Evolutionary conservation across 2,329 filamentous ascomycete genomes (phyloP).

Genomic region (Chalaropsis ovoidea): DNA sequence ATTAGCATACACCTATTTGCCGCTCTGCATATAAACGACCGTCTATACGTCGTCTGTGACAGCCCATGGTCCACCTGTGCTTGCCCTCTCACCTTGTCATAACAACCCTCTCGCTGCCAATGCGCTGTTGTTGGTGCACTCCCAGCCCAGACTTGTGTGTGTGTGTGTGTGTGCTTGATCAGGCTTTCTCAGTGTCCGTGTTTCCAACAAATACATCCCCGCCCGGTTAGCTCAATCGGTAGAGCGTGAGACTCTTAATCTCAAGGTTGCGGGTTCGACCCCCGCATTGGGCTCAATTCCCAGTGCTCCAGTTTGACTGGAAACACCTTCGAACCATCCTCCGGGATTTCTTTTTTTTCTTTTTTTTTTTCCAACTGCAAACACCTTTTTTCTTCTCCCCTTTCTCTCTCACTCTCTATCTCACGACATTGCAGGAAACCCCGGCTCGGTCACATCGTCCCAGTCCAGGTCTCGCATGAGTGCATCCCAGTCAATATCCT

Average conservation of each 20-base stretch:
- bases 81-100: too few relatives aligned
- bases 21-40: too few relatives aligned
- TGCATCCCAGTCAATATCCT: constrained; percentile 42
- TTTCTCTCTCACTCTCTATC: neutral
- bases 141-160: too few relatives aligned
- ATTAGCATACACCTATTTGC: too few relatives aligned
- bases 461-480: constrained; percentile 44
- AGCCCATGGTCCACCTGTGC: too few relatives aligned
- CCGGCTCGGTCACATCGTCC: constrained; percentile 27
- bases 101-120: too few relatives aligned
- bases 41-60: too few relatives aligned
- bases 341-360: neutral
- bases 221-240: constrained; percentile 58
- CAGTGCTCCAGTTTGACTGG: neutral
- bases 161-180: too few relatives aligned
- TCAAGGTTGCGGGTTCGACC: constrained; percentile 38
- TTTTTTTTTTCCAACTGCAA: neutral
- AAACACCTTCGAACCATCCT: neutral
- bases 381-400: constrained; percentile 12
- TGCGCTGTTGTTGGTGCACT: too few relatives aligned
- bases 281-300: constrained; percentile 28
- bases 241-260: constrained; percentile 62
- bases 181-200: too few relatives aligned
- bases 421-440: constrained; percentile 16
- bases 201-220: neutral